These are phyloP conservation scores for Populus hybrid DNA, from an alignment of 441 rosid genomes.

Conservation along the genomic window DNA sequence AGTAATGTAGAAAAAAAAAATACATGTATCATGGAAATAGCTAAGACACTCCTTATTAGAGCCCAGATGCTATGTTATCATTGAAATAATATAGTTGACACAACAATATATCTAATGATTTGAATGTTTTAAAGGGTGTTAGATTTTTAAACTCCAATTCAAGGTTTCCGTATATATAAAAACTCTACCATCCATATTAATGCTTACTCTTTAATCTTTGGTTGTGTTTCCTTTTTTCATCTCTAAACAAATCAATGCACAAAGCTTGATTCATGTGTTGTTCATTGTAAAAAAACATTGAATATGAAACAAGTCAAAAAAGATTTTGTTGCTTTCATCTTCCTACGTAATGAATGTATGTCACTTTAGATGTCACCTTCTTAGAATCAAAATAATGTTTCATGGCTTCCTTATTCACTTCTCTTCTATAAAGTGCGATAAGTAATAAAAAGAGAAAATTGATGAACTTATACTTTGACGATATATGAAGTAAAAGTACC, in stretches of 20 bases:
- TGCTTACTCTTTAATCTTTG: neutral
- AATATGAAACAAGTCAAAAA: constrained; percentile 1
- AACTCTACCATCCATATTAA: too few species aligned
- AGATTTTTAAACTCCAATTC: too few species aligned
- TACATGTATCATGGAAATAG: too few species aligned
- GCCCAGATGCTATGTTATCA: too few species aligned
- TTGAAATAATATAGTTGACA: too few species aligned
- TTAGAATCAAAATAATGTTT: neutral
- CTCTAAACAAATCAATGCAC: neutral
- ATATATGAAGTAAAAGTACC: too few species aligned
- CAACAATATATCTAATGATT: too few species aligned
- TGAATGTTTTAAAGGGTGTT: too few species aligned
- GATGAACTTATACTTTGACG: neutral
- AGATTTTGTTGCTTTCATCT: neutral
- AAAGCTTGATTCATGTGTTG: constrained; percentile 3
- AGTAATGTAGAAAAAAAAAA: too few species aligned
- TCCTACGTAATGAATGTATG: neutral
- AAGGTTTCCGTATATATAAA: too few species aligned
- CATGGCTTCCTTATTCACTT: too few species aligned
- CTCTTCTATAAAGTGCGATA: neutral
- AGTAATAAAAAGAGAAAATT: neutral
- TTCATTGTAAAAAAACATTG: neutral
- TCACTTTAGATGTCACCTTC: constrained; percentile 5
- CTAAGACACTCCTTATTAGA: too few species aligned
- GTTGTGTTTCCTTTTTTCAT: neutral